Percentiles rank a stretch among this genome's conserved stretches.
phyloP scores from a whole-genome alignment of 2,329 filamentous ascomycete species.

The Sclerotinia trifoliorum region DNA sequence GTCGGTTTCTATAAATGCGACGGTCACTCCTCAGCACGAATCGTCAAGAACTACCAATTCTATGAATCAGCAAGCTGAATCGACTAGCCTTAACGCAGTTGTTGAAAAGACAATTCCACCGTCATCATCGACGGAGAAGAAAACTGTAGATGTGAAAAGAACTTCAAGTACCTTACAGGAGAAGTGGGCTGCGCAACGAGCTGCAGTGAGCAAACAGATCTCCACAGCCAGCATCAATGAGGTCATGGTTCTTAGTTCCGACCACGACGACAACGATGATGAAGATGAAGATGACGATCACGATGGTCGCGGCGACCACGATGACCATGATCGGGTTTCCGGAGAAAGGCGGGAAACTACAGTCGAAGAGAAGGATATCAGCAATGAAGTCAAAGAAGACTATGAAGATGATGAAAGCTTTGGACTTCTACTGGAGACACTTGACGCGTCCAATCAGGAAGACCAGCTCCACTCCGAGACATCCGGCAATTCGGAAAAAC shows the following conservation, averaged over 20 bases:
- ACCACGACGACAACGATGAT: constrained; percentile 17
- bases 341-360: constrained; percentile 36
- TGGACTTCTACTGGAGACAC: constrained; percentile 38
- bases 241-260: constrained; percentile 35
- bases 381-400: not conserved
- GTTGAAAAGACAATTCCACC: constrained; percentile 3
- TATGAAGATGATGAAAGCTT: constrained; percentile 38
- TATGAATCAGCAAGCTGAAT: not conserved
- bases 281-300: not conserved
- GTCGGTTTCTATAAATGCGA: constrained; percentile 10
- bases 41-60: not conserved
- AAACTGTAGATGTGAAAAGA: constrained; percentile 28
- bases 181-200: constrained; percentile 34
- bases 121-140: constrained; percentile 33
- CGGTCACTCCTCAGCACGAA: constrained; percentile 10
- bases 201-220: constrained; percentile 33
- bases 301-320: constrained; percentile 20
- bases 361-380: not conserved
- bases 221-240: constrained; percentile 27
- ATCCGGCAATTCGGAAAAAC: constrained; percentile 30
- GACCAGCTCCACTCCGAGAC: constrained; percentile 26
- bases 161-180: constrained; percentile 26
- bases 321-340: constrained; percentile 35
- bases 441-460: constrained; percentile 35
- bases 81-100: not conserved